phyloP scores from a whole-genome alignment of 352 stramenopile genomes.

The Phytophthora pisi region DNA sequence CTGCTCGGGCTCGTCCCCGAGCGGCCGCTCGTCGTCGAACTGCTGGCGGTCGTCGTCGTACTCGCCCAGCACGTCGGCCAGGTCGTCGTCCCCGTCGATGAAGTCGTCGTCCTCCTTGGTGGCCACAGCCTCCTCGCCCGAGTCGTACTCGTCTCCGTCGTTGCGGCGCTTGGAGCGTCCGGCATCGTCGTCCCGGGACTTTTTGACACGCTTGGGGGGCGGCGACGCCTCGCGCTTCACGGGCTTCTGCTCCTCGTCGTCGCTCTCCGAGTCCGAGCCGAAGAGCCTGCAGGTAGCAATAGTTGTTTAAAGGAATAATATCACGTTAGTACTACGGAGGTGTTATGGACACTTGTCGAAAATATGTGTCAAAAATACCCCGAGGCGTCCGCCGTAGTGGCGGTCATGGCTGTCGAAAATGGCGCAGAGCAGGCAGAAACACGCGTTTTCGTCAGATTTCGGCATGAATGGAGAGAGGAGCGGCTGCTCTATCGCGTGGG shows the following conservation, averaged over 20 bases:
- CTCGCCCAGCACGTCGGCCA: constrained; percentile 81
- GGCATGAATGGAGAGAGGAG: background rate
- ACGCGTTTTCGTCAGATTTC: constrained; percentile 1
- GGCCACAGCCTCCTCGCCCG: constrained; percentile 71
- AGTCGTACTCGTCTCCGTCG: constrained; percentile 84
- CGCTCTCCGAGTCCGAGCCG: constrained; percentile 88
- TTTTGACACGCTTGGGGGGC: constrained; percentile 62
- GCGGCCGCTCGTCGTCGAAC: constrained; percentile 84
- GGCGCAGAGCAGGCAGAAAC: constrained; percentile 3
- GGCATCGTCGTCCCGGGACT: constrained; percentile 24
- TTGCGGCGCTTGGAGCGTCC: constrained; percentile 19
- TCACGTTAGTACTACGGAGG: background rate
- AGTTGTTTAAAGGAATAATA: background rate
- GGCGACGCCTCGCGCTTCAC: constrained; percentile 53
- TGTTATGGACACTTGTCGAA: background rate
- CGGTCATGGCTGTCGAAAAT: constrained; percentile 35
- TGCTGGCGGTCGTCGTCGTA: constrained; percentile 77
- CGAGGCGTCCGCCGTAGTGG: constrained; percentile 71
- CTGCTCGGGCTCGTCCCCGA: constrained; percentile 39
- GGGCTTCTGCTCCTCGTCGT: constrained; percentile 62
- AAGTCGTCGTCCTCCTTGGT: constrained; percentile 88
- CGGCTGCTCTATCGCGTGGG: background rate
- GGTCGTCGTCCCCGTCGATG: constrained; percentile 88
- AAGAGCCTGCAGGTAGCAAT: constrained; percentile 56
- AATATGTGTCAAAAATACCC: constrained; percentile 39